Base-by-base conservation (phyloP, 306 rosid genomes). In the Dryas octopetala region DNA sequence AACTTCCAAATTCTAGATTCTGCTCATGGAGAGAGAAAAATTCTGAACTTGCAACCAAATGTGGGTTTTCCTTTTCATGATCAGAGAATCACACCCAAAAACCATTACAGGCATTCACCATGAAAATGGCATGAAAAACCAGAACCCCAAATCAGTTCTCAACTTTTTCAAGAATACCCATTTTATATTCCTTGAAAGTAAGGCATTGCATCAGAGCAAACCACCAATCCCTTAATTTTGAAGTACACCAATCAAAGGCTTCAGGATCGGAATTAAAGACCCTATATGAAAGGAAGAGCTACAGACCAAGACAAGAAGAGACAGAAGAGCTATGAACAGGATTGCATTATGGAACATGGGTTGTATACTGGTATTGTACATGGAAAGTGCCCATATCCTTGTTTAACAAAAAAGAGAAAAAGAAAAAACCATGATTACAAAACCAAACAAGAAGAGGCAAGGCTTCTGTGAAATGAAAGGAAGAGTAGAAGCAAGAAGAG, bases 261-360 rank as follows among this genome's bases (percentile, higher is more conserved):
- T 14, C 8, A 79, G 71, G 76, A 60, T n/a, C 9, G 16, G 54
- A 57, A 82, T 73, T 68, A 52, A 53, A 67, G 59, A 60, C 74
- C 40, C 70, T 32, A 65, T 53, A 76, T 53, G 50, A 55, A 66
- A 75, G 69, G 74, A 78, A 79, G 64, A 48, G 73, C 59, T 67
- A 69, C 32, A 53, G 61, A 64, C 60, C 73, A 63, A 77, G 74
- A 76, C 68, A 79, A 79, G 77, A 79, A 45, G 82, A 78, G 74
- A 83, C 73, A 85, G 82, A 76, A 74, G 64, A 40, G 66, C 46
- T 68, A 64, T 16, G 68, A 71, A 80, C 52, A 75, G 54, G 74
- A 66, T 63, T 14, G 81, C 75, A 76, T 76, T 68, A 79, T 65
- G 76, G 83, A 86, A 68, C 83, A 82, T 70, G 83, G 83, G 83